Base-by-base conservation (phyloP, 2,329 filamentous ascomycete genomes). In the Colletotrichum musicola region DNA sequence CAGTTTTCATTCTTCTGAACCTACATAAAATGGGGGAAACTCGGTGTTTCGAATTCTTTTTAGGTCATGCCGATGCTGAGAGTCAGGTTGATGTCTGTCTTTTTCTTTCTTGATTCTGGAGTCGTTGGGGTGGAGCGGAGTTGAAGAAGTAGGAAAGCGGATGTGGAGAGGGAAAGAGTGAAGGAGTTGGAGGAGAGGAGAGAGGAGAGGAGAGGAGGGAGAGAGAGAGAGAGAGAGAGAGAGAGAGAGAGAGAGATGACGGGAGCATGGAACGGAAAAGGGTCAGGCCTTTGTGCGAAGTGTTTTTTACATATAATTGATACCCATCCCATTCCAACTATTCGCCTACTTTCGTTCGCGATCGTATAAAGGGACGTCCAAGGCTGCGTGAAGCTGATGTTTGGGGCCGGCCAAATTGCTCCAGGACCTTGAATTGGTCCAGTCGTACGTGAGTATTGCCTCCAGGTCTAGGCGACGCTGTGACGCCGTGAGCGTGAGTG, bases 281-380 rank as follows among this genome's bases (percentile, higher is more conserved):
- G 42, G 47, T 3, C 35, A 30, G 42, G 50, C 12, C 42, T 9
- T n/a, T 27, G 49, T 53, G n/a, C n/a, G 57, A 25, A 30, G 22
- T 46, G 27, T 55, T 35, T 46, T 55, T 61, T 35, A 49, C 55
- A 62, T 20, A 62, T 62, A 50, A 66, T 62, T 66, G 63, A 66
- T 66, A 66, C 63, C 63, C 63, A 62, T 62, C 57, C 57, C 63
- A 62, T 77, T 84, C 30, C 86, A 86, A 4, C 22, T 25, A 22
- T 25, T 25, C 22, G 22, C 22, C 22, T 25, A 4, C 22, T 25
- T 4, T 25, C 22, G 22, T 25, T 25, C 0, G 79, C 20, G 2
- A 25, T 25, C 4, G 22, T 25, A 25, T 25, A 25, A 25, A 25
- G 4, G 22, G 22, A 25, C 22, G 22, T 25, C 22, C 22, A n/a